Percentiles rank a stretch among this genome's conserved stretches.
phyloP scores from a whole-genome alignment of 768 basidiomycete species.

The Lentinula edodes region DNA sequence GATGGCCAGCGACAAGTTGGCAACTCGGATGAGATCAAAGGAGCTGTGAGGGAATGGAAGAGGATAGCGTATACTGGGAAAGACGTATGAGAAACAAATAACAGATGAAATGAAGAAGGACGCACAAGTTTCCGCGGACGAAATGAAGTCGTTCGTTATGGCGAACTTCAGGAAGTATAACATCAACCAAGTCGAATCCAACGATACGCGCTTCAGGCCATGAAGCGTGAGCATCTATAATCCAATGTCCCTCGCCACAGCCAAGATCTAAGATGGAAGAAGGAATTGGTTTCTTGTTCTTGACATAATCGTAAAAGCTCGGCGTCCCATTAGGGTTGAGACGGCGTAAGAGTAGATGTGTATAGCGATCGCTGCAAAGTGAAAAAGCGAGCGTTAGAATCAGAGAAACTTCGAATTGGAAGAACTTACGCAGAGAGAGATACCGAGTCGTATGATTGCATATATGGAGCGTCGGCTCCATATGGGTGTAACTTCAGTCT shows the following conservation, averaged over 20 bases:
- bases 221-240: slow-evolving; percentile 49
- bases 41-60: slow-evolving; percentile 58
- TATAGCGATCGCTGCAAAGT: slow-evolving; percentile 52
- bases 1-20: slow-evolving; percentile 58
- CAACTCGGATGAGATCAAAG: slow-evolving; percentile 74
- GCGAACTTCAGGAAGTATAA: slow-evolving; percentile 30
- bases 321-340: slow-evolving; percentile 50
- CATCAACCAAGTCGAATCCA: slow-evolving; percentile 61
- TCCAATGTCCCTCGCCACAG: slow-evolving; percentile 71
- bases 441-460: slow-evolving; percentile 58
- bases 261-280: slow-evolving; percentile 65
- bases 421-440: slow-evolving; percentile 52
- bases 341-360: slow-evolving; percentile 48
- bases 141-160: slow-evolving; percentile 41
- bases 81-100: background rate
- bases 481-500: slow-evolving; percentile 56
- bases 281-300: slow-evolving; percentile 35
- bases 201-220: slow-evolving; percentile 60
- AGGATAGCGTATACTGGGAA: slow-evolving; percentile 40
- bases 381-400: background rate
- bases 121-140: slow-evolving; percentile 66
- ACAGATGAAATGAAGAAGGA: slow-evolving; percentile 6
- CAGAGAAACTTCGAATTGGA: slow-evolving; percentile 5
- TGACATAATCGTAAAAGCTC: slow-evolving; percentile 50
- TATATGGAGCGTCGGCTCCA: slow-evolving; percentile 45